Evolutionary conservation across 1,139 yeast genomes (phyloP), one percentile per base, ranked within the genome.

Genomic region (Taphrina wiesneri): DNA sequence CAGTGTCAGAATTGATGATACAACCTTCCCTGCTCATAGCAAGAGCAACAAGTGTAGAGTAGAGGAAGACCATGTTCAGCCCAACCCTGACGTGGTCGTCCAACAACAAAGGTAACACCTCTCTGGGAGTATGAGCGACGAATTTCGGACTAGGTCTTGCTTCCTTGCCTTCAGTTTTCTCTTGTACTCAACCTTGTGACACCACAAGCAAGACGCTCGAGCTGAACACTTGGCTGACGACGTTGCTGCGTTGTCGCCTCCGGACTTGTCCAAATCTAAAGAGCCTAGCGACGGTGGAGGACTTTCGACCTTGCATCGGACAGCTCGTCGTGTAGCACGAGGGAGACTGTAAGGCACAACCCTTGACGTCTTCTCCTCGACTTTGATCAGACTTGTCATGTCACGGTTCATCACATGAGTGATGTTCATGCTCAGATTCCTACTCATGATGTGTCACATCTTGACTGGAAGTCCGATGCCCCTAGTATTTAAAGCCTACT

Each of bases 31-130:
- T 60, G 56, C n/a, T 60, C 64, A 30, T 60, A 60, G 57, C 64
- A 60, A 41, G 57, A 49, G 25, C 64, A 60, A 30, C 64, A 60
- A 6, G 64, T 60, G 15, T 60, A 60, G 17, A 60, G 57, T 21
- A 60, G 17, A 11, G 64, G 64, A 7, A 60, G 19, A 26, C 64
- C 64, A 17, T 11, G 21, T 25, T 51, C 47, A 9, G 52, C 19
- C 64, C 64, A 60, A 32, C 64, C 56, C 21, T 51, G 57, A 13
- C 64, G 56, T 11, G 64, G 64, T n/a, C 64, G 26, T 9, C 64
- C 64, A 13, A 60, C 64, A 17, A 60, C 57, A 19, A 43, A 60
- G 2, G 64, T 60, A 19, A 60, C 57, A 30, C 64, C 64, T n/a
- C 64, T 26, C 64, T 60, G 49, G 34, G 2, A n/a, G 26, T 17